These are phyloP conservation scores for Periconia digitata DNA, from an alignment of 2,329 filamentous ascomycete species.

Conservation along the genomic window DNA sequence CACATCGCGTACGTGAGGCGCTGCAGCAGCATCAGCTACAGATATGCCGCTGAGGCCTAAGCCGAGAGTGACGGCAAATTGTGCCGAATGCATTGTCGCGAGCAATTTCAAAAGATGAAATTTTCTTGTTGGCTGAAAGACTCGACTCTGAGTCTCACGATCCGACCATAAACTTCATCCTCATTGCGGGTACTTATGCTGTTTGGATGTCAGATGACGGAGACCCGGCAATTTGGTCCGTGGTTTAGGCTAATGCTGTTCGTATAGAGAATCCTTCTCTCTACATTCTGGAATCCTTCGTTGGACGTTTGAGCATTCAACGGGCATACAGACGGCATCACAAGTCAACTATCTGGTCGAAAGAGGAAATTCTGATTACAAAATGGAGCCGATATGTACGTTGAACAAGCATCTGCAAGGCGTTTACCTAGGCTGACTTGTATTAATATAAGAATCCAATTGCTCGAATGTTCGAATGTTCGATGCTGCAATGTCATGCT, in stretches of 20 bases:
- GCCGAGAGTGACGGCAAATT: not conserved
- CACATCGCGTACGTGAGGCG: not conserved
- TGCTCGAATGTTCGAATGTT: not conserved
- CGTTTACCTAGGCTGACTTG: not conserved
- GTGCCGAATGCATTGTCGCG: not conserved
- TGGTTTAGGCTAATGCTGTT: not conserved
- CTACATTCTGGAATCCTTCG: not conserved
- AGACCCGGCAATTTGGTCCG: not conserved
- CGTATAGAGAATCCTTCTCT: too few relatives aligned
- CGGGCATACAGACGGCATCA: too few relatives aligned
- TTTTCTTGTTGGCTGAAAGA: too few relatives aligned
- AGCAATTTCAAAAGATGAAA: not conserved
- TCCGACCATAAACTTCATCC: too few relatives aligned
- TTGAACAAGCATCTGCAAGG: not conserved
- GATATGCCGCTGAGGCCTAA: slow-evolving; percentile 1
- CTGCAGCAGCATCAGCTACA: not conserved
- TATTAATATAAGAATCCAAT: not conserved
- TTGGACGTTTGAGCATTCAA: too few relatives aligned
- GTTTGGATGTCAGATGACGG: too few relatives aligned
- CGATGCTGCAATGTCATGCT: not conserved
- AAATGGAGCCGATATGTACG: not conserved
- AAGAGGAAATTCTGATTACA: not conserved
- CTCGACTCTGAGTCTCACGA: too few relatives aligned
- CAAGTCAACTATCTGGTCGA: too few relatives aligned
- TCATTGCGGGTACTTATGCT: too few relatives aligned